Conservation (phyloP, 768 basidiomycete genomes). For the Neoboletus subvelutipes region DNA sequence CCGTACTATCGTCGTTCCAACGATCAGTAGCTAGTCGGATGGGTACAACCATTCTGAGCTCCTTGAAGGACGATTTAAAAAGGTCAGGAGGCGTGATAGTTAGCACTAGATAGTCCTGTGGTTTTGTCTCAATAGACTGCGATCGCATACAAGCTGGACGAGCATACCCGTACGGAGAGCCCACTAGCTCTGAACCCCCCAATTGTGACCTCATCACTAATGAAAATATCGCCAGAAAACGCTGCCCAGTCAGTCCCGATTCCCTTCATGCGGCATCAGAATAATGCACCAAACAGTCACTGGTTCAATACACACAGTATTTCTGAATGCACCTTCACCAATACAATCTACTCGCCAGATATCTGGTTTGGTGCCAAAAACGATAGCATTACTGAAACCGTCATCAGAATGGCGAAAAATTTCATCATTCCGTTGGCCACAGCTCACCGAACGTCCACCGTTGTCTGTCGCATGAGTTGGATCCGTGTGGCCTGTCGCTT, state of each 20-base stretch:
- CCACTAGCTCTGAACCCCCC: constrained; percentile 68
- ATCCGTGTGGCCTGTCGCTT: constrained; percentile 47
- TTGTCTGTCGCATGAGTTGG: constrained; percentile 64
- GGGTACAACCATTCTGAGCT: constrained; percentile 62
- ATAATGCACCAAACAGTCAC: neutral
- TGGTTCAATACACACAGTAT: constrained; percentile 42
- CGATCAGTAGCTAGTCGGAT: constrained; percentile 63
- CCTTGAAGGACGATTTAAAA: constrained; percentile 52
- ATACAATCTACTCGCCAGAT: constrained; percentile 69
- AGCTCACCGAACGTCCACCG: constrained; percentile 58
- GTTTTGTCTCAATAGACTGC: neutral
- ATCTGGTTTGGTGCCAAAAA: constrained; percentile 59
- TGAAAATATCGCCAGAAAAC: constrained; percentile 61
- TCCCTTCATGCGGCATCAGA: constrained; percentile 40
- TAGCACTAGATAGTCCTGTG: constrained; percentile 67
- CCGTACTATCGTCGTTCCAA: constrained; percentile 43
- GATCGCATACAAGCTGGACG: neutral
- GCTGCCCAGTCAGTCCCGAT: constrained; percentile 61
- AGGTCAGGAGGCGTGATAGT: constrained; percentile 59
- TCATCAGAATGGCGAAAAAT: neutral
- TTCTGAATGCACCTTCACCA: constrained; percentile 61
- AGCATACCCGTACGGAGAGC: constrained; percentile 57
- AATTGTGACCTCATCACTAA: constrained; percentile 47
- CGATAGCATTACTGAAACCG: constrained; percentile 42
- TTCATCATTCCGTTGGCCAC: neutral